These are phyloP conservation scores for Stagonosporopsis cucurbitacearum DNA, from an alignment of 2,329 filamentous ascomycete genomes.

Conservation along the genomic window DNA sequence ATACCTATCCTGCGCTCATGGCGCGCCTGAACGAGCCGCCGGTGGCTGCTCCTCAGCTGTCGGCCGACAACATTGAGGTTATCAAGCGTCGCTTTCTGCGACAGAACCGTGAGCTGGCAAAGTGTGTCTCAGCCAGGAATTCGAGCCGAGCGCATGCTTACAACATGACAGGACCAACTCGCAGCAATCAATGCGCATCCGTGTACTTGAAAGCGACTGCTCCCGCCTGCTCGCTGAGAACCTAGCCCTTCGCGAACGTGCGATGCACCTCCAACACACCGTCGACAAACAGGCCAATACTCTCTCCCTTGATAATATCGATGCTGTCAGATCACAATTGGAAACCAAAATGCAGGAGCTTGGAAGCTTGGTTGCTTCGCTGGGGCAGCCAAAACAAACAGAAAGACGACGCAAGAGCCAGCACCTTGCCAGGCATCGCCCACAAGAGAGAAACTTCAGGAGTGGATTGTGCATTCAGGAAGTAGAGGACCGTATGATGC, in stretches of 20 bases:
- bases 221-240: slow-evolving; percentile 80
- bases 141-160: slow-evolving; percentile 11
- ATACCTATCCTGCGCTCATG: slow-evolving; percentile 63
- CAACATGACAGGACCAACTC: slow-evolving; percentile 68
- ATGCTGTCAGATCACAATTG: slow-evolving; percentile 72
- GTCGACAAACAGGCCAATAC: slow-evolving; percentile 66
- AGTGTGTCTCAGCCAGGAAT: slow-evolving; percentile 36
- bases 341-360: slow-evolving; percentile 76
- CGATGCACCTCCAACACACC: slow-evolving; percentile 72
- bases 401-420: slow-evolving; percentile 57
- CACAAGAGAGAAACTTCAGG: slow-evolving; percentile 63
- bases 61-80: slow-evolving; percentile 71
- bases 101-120: slow-evolving; percentile 83
- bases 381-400: slow-evolving; percentile 57
- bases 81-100: slow-evolving; percentile 78
- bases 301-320: slow-evolving; percentile 69
- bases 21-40: slow-evolving; percentile 80
- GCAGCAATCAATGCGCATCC: slow-evolving; percentile 76
- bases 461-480: slow-evolving; percentile 52
- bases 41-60: slow-evolving; percentile 44
- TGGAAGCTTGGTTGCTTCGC: slow-evolving; percentile 67
- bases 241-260: slow-evolving; percentile 72
- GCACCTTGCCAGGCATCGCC: slow-evolving; percentile 53
- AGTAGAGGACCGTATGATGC: slow-evolving; percentile 63
- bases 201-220: slow-evolving; percentile 76